Evolutionary conservation across 1,139 yeast genomes (phyloP), one percentile per base, ranked within the genome.

Genomic region (Blastobotrys aristatus): DNA sequence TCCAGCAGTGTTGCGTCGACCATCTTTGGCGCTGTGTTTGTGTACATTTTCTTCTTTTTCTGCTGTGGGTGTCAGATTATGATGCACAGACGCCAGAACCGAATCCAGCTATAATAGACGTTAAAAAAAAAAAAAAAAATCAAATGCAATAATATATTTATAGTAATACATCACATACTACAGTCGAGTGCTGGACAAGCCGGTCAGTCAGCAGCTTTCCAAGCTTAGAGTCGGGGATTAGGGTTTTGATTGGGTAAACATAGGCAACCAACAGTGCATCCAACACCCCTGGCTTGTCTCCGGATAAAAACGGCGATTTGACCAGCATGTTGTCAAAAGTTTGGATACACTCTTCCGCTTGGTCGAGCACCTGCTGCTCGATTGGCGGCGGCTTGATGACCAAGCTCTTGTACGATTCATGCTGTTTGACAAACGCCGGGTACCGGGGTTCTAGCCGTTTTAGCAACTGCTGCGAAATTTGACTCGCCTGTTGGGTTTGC

Each of bases 61-160:
- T 90, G 89, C 71, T 92, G 97, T 67, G 97, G 97, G 2, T 80
- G 80, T 59, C 97, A 92, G 66, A 80, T 88, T 38, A 64, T 72
- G 51, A 65, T 83, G 55, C 79, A 81, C 58, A 75, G 73, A 60
- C 77, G 82, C 64, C 82, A 82, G 58, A 71, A 72, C 54, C 70
- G 85, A 57, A 83, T 84, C 49, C 73, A 70, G 50, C 60, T 75
- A 46, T 17, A 39, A 14, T 68, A 60, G 8, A 7, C 27, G 11
- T 7, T 27, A 29, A 30, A 27, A 20, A 41, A 26, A 17, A 14
- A 34, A 35, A 21, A 34, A 35, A 33, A 33, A 33, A n/a, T 24
- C 27, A 24, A 5, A 24, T 10, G 27, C 21, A 35, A n/a, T 24
- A 27, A 33, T 40, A 29, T 18, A 43, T 44, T 38, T 46, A 42